Base-by-base conservation (phyloP, 768 basidiomycete genomes). In the Fomitopsis pulvina region DNA sequence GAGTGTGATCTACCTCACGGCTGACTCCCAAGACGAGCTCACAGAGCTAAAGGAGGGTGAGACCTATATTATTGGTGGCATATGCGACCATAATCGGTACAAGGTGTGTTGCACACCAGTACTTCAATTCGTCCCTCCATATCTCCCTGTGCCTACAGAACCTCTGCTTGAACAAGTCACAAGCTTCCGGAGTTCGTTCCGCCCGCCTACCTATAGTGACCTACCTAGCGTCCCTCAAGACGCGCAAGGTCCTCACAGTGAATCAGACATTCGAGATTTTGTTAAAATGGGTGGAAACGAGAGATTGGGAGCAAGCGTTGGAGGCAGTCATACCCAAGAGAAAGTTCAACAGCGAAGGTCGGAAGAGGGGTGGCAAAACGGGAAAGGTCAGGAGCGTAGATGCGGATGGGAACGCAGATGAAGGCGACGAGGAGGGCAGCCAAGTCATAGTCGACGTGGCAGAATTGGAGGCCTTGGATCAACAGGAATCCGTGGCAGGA, bases 251-350 rank as follows among this genome's bases (percentile, higher is more conserved):
- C 27, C 74, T 99, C 55, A 99, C 96, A 1, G 93, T 99, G 47
- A 98, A 99, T 66, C 96, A 97, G 69, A 80, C 78, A 38, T 89
- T 94, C 62, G 92, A 95, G 66, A 96, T 98, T 56, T 73, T 99
- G 49, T 66, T 93, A 18, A 81, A 84, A 57, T 98, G 92, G 88
- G 78, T 86, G n/a, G 87, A 91, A 61, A 81, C 77, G 12, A 76
- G 79, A 53, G 76, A 86, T 58, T 99, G 96, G 96, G 81, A 87
- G 61, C 66, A 80, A 49, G 90, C 96, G 0, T 77, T 99, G 46
- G 80, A 87, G 61, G 74, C 79, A n/a, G 89, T 95, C 45, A 88
- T 99, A 47, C 96, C 96, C 0, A 85, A 83, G 60, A 77, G 96
- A 47, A 99, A 99, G 67, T 92, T 95, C 57, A 75, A 81, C 40